phyloP scores from a whole-genome alignment of 2,329 filamentous ascomycete species.

The Botryotinia convoluta region DNA sequence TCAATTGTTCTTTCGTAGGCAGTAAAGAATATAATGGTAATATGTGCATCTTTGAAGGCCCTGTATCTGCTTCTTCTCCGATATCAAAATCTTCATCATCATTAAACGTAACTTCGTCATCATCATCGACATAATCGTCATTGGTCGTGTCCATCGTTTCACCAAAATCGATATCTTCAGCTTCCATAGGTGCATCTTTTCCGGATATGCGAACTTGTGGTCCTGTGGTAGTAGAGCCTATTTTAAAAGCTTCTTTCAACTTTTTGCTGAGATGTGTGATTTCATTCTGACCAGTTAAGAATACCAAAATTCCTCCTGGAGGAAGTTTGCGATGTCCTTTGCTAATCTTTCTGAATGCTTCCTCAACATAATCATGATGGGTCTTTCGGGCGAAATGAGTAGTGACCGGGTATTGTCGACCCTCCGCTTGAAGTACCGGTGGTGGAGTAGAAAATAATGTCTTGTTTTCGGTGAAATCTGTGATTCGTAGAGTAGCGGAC shows the following conservation, averaged over 20 bases:
- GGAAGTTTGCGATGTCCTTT: slow-evolving; percentile 88
- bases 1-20: slow-evolving; percentile 84
- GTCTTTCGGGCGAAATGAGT: slow-evolving; percentile 85
- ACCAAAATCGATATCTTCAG: slow-evolving; percentile 84
- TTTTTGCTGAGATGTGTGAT: slow-evolving; percentile 80
- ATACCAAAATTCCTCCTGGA: slow-evolving; percentile 86
- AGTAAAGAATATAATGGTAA: slow-evolving; percentile 93
- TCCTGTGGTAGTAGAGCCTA: slow-evolving; percentile 47
- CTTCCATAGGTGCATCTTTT: slow-evolving; percentile 74
- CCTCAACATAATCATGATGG: slow-evolving; percentile 83
- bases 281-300: slow-evolving; percentile 90
- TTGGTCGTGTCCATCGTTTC: slow-evolving; percentile 56
- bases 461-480: slow-evolving; percentile 83
- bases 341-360: slow-evolving; percentile 82
- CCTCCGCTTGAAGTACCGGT: slow-evolving; percentile 84
- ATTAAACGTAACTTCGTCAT: slow-evolving; percentile 58
- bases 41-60: slow-evolving; percentile 75
- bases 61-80: slow-evolving; percentile 62
- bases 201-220: slow-evolving; percentile 74
- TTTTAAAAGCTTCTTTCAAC: slow-evolving; percentile 63
- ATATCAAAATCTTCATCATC: slow-evolving; percentile 53
- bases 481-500: slow-evolving; percentile 90
- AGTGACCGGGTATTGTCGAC: slow-evolving; percentile 86
- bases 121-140: slow-evolving; percentile 56
- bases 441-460: slow-evolving; percentile 75